Evolutionary conservation across 1,139 yeast genomes (phyloP).

Genomic region (Arxiozyma telluris): DNA sequence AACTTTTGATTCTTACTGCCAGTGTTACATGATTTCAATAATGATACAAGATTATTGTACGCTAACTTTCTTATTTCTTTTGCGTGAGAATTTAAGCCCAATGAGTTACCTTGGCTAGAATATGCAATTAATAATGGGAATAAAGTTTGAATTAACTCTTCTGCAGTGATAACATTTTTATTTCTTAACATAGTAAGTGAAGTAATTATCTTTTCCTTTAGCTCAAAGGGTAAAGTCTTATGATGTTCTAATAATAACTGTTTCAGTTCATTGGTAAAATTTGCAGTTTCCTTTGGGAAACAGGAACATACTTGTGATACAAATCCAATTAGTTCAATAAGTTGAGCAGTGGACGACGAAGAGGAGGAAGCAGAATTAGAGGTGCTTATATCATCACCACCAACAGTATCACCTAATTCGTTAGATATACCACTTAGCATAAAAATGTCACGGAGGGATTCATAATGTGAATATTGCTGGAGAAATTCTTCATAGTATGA

Average conservation of each 20-base stretch:
- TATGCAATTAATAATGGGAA: constrained; percentile 66
- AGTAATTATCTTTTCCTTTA: constrained; percentile 86
- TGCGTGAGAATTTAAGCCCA: constrained; percentile 52
- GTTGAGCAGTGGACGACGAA: constrained; percentile 55
- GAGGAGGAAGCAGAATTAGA: constrained; percentile 12
- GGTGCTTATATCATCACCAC: constrained; percentile 17
- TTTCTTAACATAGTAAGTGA: constrained; percentile 85
- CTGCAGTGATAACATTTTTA: constrained; percentile 73
- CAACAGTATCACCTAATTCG: not conserved
- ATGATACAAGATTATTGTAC: constrained; percentile 65
- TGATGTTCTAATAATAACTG: constrained; percentile 64
- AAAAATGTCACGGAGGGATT: constrained; percentile 79
- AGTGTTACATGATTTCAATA: constrained; percentile 73
- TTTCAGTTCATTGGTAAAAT: constrained; percentile 74
- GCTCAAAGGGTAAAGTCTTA: constrained; percentile 69
- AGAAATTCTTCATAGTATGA: constrained; percentile 89
- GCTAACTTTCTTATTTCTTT: constrained; percentile 77
- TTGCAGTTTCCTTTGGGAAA: constrained; percentile 79
- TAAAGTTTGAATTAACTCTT: constrained; percentile 69
- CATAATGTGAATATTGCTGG: constrained; percentile 88
- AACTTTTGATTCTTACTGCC: constrained; percentile 75
- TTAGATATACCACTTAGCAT: constrained; percentile 32
- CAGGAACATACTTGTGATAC: constrained; percentile 86
- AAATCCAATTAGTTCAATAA: constrained; percentile 79
- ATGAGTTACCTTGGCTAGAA: constrained; percentile 41